These are phyloP conservation scores for Aspergillus avenaceus DNA, from an alignment of 495 filamentous ascomycete genomes.

Conservation along the genomic window DNA sequence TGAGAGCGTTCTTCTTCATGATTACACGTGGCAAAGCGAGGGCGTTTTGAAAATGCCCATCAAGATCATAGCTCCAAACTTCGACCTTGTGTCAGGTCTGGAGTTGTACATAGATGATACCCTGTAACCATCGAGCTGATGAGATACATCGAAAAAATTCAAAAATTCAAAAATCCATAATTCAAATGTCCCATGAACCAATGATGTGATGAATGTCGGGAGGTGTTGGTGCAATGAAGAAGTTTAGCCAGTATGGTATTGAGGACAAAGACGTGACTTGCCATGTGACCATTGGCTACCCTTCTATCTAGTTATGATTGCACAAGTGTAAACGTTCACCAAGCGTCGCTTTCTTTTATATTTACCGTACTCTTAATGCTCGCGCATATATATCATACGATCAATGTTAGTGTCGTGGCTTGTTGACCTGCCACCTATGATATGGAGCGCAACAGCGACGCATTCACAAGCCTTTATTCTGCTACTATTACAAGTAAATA, in stretches of 20 bases:
- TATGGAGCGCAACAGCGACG: too few relatives aligned
- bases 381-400: not conserved
- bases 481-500: too few relatives aligned
- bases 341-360: not conserved
- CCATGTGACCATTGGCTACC: not conserved
- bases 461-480: too few relatives aligned
- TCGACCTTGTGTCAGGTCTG: not conserved
- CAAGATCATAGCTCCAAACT: not conserved
- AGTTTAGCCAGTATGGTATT: not conserved
- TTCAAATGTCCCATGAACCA: too few relatives aligned
- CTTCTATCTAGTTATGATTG: not conserved
- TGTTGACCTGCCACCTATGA: too few relatives aligned
- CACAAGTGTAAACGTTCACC: too few relatives aligned
- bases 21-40: not conserved
- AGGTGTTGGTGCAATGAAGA: too few relatives aligned
- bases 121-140: conserved; percentile 4
- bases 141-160: not conserved
- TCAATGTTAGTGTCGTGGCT: not conserved
- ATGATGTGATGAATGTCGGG: too few relatives aligned
- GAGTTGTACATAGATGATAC: conserved; percentile 6
- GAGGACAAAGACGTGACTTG: not conserved
- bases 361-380: not conserved
- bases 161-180: not conserved
- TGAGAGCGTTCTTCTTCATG: conserved; percentile 2
- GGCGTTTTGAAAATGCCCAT: conserved; percentile 1